Evolutionary conservation across 2,329 filamentous ascomycete genomes (phyloP), one percentile per base, ranked within the genome.

Genomic region (Apiospora kogelbergensis): DNA sequence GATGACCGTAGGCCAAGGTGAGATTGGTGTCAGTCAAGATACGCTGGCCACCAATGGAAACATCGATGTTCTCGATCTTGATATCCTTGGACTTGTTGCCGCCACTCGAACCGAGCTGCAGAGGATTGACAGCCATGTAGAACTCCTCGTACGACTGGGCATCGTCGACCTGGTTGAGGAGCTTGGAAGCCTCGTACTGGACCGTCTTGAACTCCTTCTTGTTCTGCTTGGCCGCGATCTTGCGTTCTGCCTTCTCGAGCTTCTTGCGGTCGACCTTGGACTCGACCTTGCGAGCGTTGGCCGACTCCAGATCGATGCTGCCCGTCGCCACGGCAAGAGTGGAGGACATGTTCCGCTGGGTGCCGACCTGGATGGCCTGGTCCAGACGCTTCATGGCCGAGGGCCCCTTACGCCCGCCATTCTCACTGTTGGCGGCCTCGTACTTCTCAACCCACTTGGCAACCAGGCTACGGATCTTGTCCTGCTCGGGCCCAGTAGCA

Each of bases 191-290:
- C 83, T 99, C 96, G 80, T 99, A 99, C 82, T 98, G 93, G 74
- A 99, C 96, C 68, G 92, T 97, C 87, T 98, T 98, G 91, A 96
- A 98, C 44, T 91, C 89, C 85, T 99, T 99, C 86, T 97, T 97
- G 84, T 94, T 96, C 84, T 98, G 96, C 85, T 99, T 99, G 76
- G 95, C 95, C 65, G 94, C 93, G 78, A 99, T 96, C 85, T 99
- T 99, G 73, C 93, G 89, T 83, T 99, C 96, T 1, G 96, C 96
- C 84, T 99, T 99, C 82, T 99, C 96, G 24, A 99, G 90, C 87
- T 99, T 99, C 91, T 98, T 99, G 79, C 91, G 91, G 83, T 99
- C 96, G 71, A 99, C 96, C 79, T 95, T 94, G 76, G 95, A 98
- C 84, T 99, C 96, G 69, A 99, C 93, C 83, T 98, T 98, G 76